These are phyloP conservation scores for Emmonsiellopsis sp. DNA, from an alignment of 2,329 filamentous ascomycete species.

Conservation along the genomic window DNA sequence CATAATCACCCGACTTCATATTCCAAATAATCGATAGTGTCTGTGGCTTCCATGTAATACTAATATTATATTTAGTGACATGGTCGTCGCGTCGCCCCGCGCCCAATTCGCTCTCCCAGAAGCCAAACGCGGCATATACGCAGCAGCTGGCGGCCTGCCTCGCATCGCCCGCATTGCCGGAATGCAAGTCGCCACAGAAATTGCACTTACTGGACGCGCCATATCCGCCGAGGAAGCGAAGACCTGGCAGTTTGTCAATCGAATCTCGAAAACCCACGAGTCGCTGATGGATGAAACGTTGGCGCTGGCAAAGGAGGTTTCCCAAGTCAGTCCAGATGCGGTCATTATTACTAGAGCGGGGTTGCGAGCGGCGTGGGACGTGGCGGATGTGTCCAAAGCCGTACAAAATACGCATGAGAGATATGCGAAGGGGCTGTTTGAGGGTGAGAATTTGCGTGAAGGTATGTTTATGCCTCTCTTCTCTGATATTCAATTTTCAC, in stretches of 20 bases:
- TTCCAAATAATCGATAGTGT: too few species aligned
- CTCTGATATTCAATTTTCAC: constrained; percentile 18
- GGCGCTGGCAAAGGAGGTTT: constrained; percentile 49
- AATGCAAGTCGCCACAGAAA: constrained; percentile 58
- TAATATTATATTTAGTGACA: constrained; percentile 52
- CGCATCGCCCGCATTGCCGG: constrained; percentile 59
- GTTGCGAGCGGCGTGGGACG: constrained; percentile 61
- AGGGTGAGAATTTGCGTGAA: constrained; percentile 74
- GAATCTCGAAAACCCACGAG: constrained; percentile 55
- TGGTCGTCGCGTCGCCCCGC: constrained; percentile 50
- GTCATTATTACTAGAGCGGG: constrained; percentile 62
- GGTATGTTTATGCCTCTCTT: constrained; percentile 47
- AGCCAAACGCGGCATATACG: constrained; percentile 59
- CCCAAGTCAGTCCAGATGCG: constrained; percentile 60
- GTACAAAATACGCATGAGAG: constrained; percentile 74
- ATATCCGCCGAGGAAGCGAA: constrained; percentile 51
- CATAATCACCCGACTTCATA: too few species aligned
- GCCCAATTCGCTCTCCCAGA: constrained; percentile 63
- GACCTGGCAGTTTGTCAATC: constrained; percentile 58
- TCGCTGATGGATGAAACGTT: constrained; percentile 68
- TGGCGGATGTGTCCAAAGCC: constrained; percentile 50
- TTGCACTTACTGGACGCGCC: constrained; percentile 56
- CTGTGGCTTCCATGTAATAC: not conserved
- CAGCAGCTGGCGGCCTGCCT: constrained; percentile 60
- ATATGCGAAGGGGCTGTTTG: constrained; percentile 77